These are phyloP conservation scores for Diaporthe capsici DNA, from an alignment of 2,329 filamentous ascomycete species.

Conservation along the genomic window DNA sequence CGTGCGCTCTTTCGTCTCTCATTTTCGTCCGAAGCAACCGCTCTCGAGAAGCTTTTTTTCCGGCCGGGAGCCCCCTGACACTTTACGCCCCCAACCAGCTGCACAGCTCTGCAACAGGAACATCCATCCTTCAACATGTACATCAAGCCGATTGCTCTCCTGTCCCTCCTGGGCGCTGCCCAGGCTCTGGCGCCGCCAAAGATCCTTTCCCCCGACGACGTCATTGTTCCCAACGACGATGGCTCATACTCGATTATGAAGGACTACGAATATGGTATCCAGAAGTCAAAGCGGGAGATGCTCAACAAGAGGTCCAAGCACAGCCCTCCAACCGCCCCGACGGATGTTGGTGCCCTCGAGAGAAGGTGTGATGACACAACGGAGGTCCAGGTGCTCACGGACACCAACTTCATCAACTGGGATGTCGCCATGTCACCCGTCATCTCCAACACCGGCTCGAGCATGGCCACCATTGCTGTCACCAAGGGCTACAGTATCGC, in stretches of 20 bases:
- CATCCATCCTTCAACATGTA: constrained; percentile 11
- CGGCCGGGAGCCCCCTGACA: constrained; percentile 31
- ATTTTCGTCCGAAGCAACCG: constrained; percentile 1
- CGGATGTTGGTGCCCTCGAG: neutral
- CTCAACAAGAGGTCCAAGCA: constrained; percentile 24
- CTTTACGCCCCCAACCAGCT: neutral
- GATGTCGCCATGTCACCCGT: constrained; percentile 55
- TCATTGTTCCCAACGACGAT: constrained; percentile 47
- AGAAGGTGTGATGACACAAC: constrained; percentile 44
- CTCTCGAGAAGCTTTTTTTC: constrained; percentile 24
- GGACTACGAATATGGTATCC: constrained; percentile 44
- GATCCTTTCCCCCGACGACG: constrained; percentile 43
- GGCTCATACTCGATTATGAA: constrained; percentile 48
- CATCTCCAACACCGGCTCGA: constrained; percentile 48
- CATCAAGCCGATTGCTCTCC: constrained; percentile 13
- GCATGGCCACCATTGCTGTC: constrained; percentile 49
- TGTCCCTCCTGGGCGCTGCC: constrained; percentile 34
- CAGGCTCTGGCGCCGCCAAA: constrained; percentile 32
- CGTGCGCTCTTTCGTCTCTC: constrained; percentile 1
- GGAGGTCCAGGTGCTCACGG: constrained; percentile 46
- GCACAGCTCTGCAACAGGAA: neutral
- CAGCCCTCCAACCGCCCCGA: neutral
- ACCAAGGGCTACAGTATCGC: constrained; percentile 52
- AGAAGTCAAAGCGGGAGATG: constrained; percentile 40
- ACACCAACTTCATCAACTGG: constrained; percentile 54